Percentiles rank a stretch among this genome's conserved stretches.
These are phyloP conservation scores for Liriodendron chinense DNA, from an alignment of 164 flowering plant genomes.

Conservation along the genomic window DNA sequence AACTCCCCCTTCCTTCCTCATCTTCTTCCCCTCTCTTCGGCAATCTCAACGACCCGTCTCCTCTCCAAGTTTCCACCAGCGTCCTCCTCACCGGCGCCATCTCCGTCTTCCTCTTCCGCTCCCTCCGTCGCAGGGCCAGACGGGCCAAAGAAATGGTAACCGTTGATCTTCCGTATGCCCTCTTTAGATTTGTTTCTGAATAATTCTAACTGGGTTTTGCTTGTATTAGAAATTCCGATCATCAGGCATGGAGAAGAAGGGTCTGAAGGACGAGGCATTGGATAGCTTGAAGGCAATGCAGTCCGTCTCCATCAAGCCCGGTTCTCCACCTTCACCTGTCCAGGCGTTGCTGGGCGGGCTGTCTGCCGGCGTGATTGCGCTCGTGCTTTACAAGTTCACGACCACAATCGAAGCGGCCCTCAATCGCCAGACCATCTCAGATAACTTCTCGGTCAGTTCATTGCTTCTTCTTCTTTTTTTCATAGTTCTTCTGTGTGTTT, in stretches of 20 bases:
- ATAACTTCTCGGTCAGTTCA: conserved; percentile 69
- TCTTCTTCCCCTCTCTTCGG: conserved; percentile 49
- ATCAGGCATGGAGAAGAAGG: conserved; percentile 45
- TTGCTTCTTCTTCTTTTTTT: not conserved
- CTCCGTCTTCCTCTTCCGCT: conserved; percentile 84
- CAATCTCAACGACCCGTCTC: conserved; percentile 58
- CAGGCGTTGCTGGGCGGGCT: conserved; percentile 83
- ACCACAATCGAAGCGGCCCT: conserved; percentile 74
- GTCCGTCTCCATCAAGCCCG: conserved; percentile 40
- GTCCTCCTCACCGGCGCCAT: conserved; percentile 93
- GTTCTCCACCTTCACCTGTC: conserved; percentile 59
- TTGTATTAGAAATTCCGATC: conserved; percentile 71
- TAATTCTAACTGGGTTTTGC: conserved; percentile 5
- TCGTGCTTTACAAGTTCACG: conserved; percentile 84
- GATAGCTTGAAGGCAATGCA: conserved; percentile 70
- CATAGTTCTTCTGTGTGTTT: not conserved
- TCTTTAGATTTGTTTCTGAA: not conserved
- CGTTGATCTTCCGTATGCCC: not conserved
- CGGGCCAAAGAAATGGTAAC: conserved; percentile 82
- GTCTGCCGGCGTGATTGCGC: conserved; percentile 74
- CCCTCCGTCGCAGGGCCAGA: conserved; percentile 77
- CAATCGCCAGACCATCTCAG: conserved; percentile 75
- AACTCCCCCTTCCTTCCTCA: conserved; percentile 37
- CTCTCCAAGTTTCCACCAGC: conserved; percentile 80
- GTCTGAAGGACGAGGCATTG: conserved; percentile 77